phyloP scores from a whole-genome alignment of 495 filamentous ascomycete genomes.

The Aspergillus avenaceus region DNA sequence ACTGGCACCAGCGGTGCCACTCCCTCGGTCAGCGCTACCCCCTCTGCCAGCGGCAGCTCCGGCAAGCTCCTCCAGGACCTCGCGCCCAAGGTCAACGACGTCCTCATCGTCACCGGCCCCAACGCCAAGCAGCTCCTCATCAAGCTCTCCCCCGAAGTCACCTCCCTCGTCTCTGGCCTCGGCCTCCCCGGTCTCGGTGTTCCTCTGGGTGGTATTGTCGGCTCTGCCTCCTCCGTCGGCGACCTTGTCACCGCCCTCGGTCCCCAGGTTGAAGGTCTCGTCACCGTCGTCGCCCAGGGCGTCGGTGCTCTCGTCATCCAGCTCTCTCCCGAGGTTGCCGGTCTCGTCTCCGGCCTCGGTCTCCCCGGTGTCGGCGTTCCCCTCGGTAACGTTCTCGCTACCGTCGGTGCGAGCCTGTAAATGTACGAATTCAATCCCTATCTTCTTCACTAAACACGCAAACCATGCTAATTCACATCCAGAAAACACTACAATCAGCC shows the following conservation, averaged over 20 bases:
- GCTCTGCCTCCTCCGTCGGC: constrained; percentile 25
- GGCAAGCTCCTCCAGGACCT: constrained; percentile 12
- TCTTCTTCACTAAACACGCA: no score
- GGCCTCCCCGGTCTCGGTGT: constrained; percentile 25
- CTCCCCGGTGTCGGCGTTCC: constrained; percentile 8
- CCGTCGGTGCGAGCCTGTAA: constrained; percentile 8
- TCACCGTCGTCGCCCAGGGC: constrained; percentile 20
- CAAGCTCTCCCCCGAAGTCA: constrained; percentile 30
- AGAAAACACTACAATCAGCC: no score
- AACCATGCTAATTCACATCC: no score
- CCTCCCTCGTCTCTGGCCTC: constrained; percentile 28
- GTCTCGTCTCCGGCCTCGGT: constrained; percentile 13
- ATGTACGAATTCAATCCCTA: no score
- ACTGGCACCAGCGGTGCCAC: not conserved
- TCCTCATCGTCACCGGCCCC: constrained; percentile 22
- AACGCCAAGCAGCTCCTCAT: constrained; percentile 28
- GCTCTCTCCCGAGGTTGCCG: constrained; percentile 11
- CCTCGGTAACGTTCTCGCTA: constrained; percentile 6
- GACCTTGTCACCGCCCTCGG: constrained; percentile 28
- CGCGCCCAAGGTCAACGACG: constrained; percentile 5
- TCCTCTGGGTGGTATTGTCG: constrained; percentile 7
- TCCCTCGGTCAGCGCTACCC: not conserved
- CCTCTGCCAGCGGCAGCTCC: not conserved
- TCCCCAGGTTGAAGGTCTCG: constrained; percentile 24
- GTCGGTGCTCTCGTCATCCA: constrained; percentile 17